Conservation (phyloP, 2,329 filamentous ascomycete species). For the Epichloe coenophiala region DNA sequence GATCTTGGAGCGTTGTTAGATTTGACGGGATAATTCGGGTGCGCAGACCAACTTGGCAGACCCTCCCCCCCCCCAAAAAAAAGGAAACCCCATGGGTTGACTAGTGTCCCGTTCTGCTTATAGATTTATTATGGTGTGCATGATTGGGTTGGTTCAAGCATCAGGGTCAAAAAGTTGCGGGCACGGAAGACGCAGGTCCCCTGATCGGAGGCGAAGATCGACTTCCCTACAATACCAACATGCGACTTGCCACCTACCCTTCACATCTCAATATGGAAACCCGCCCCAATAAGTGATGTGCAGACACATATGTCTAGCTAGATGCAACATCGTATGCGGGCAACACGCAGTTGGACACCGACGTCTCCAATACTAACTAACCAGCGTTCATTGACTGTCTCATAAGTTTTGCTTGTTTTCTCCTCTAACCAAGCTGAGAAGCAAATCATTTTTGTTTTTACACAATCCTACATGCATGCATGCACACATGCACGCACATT, state of each 20-base stretch:
- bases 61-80: too few relatives aligned
- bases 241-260: neutral
- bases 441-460: neutral
- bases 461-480: neutral
- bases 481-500: neutral
- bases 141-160: too few relatives aligned
- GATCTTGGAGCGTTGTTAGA: neutral
- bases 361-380: neutral
- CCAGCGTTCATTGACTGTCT: neutral
- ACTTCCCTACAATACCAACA: neutral
- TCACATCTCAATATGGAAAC: neutral
- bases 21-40: neutral
- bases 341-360: neutral
- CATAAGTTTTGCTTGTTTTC: neutral
- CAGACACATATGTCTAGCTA: neutral
- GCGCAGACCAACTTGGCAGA: too few relatives aligned
- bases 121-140: too few relatives aligned
- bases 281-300: neutral
- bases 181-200: neutral
- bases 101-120: too few relatives aligned
- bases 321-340: too few relatives aligned
- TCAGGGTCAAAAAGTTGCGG: neutral
- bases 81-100: too few relatives aligned
- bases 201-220: neutral
- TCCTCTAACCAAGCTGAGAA: neutral